Evolutionary conservation across 306 rosid species (phyloP).

Genomic region (Leucaena leucocephala): DNA sequence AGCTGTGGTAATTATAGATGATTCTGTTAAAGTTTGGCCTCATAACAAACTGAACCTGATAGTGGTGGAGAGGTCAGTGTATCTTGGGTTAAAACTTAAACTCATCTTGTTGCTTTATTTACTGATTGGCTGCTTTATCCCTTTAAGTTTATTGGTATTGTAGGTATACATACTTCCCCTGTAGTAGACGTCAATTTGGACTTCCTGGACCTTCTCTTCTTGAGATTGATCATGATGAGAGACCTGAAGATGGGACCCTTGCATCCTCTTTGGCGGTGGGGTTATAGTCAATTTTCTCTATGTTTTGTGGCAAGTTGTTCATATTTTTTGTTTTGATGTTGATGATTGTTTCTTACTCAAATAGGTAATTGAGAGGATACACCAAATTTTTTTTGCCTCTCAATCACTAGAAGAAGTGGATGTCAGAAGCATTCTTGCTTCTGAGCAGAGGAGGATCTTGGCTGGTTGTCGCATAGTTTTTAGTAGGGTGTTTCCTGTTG

Average conservation of each 20-base stretch:
- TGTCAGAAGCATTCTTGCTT: slow-evolving; percentile 88
- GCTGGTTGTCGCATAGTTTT: slow-evolving; percentile 87
- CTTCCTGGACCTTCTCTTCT: slow-evolving; percentile 95
- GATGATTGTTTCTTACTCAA: slow-evolving; percentile 35
- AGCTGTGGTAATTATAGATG: slow-evolving; percentile 89
- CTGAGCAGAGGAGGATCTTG: slow-evolving; percentile 85
- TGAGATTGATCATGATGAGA: slow-evolving; percentile 93
- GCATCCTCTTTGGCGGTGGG: slow-evolving; percentile 91
- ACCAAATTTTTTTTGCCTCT: slow-evolving; percentile 75
- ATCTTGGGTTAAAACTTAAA: slow-evolving; percentile 23
- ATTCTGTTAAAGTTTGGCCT: slow-evolving; percentile 99
- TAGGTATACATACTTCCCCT: slow-evolving; percentile 94
- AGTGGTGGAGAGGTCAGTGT: slow-evolving; percentile 86
- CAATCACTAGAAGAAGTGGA: slow-evolving; percentile 80
- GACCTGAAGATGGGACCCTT: slow-evolving; percentile 89
- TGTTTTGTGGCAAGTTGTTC: slow-evolving; percentile 10
- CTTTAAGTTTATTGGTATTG: slow-evolving; percentile 37
- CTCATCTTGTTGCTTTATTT: slow-evolving; percentile 10
- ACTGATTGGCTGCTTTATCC: slow-evolving; percentile 31
- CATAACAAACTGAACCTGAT: slow-evolving; percentile 97
- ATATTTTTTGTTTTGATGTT: slow-evolving; percentile 18
- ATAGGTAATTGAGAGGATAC: slow-evolving; percentile 92
- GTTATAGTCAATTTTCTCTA: slow-evolving; percentile 17
- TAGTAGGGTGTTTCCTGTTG: slow-evolving; percentile 94
- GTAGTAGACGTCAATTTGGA: slow-evolving; percentile 98